Base-by-base conservation (phyloP, 257 asterid species). In the Scutellaria baicalensis region DNA sequence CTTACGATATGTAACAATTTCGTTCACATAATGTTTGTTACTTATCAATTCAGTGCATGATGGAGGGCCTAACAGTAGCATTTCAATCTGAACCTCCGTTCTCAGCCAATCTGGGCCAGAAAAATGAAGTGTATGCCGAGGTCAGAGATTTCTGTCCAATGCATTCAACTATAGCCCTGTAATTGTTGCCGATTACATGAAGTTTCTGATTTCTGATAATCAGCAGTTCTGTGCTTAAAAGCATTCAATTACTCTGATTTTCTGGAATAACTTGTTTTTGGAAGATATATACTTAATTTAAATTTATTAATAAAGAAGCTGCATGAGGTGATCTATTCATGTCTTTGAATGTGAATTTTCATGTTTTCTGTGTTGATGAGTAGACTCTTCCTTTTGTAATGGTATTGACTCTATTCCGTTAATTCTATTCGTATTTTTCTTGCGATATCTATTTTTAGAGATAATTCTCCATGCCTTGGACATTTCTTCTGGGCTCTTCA, bases 21-120 rank as follows among this genome's bases (percentile, higher is more conserved):
- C 16, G 47, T 65, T 73, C 10, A 35, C 62, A 60, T 61, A 18
- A 45, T 42, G 9, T 69, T 49, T 52, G 48, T 33, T 31, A 7
- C 54, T 72, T 64, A 36, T 66, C 47, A 68, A 82, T 72, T 33
- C 80, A 94, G 99, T 88, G 97, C 62, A 68, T 78, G 68, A 75
- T 75, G 70, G 96, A 94, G 82, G 97, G 97, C 66, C 82, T 89
- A 68, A 72, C 73, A 72, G 77, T 94, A 66, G 87, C 83, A 69
- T 94, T 83, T 75, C 95, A 86, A 86, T 82, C 90, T 55, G 96
- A 86, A 76, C 96, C 96, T 71, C 96, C 91, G 69, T 80, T 84
- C 71, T 84, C 93, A 11, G 84, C 81, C 67, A 84, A 79, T 78
- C 84, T 88, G 6, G 86, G 86, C 72, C 89, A 77, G 84, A 91